Conservation (phyloP, 176 grass and related monocot species). For the Zoysia japonica region DNA sequence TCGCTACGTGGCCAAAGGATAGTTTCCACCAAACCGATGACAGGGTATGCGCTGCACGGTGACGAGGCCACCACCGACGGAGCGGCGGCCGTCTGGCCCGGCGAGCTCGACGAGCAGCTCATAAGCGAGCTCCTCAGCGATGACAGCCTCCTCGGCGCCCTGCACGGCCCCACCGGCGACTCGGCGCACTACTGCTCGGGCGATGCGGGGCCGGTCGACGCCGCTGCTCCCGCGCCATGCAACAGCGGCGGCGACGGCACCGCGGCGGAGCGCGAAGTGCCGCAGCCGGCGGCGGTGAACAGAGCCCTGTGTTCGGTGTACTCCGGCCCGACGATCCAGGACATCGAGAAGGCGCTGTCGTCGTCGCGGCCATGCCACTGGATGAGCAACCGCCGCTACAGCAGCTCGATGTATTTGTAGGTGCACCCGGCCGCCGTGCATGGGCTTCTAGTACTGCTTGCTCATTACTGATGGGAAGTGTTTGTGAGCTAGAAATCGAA, state of each 20-base stretch:
- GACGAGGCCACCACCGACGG: slow-evolving; percentile 5
- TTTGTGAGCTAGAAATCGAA: no score
- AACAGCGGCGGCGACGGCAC: slow-evolving; percentile 3
- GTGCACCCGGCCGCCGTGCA: not conserved
- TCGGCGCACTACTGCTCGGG: not conserved
- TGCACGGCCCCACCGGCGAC: not conserved
- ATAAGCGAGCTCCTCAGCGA: slow-evolving; percentile 61
- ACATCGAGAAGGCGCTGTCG: slow-evolving; percentile 64
- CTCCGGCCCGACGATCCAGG: slow-evolving; percentile 66
- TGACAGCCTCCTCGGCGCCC: slow-evolving; percentile 28
- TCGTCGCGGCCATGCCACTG: slow-evolving; percentile 14
- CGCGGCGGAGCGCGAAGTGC: slow-evolving; percentile 1
- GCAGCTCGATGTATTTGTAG: slow-evolving; percentile 36
- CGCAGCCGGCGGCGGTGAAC: slow-evolving; percentile 33
- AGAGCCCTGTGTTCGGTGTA: slow-evolving; percentile 52
- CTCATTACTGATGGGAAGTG: not conserved
- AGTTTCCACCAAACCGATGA: slow-evolving; percentile 15
- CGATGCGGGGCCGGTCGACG: not conserved
- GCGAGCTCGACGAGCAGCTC: slow-evolving; percentile 59
- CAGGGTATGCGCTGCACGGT: slow-evolving; percentile 17
- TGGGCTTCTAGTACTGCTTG: not conserved
- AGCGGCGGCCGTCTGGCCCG: slow-evolving; percentile 34
- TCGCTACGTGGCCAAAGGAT: slow-evolving; percentile 1
- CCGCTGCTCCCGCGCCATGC: slow-evolving; percentile 8
- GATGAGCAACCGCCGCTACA: slow-evolving; percentile 26